phyloP scores from a whole-genome alignment of 495 filamentous ascomycete genomes.

The Penicilliopsis zonata region DNA sequence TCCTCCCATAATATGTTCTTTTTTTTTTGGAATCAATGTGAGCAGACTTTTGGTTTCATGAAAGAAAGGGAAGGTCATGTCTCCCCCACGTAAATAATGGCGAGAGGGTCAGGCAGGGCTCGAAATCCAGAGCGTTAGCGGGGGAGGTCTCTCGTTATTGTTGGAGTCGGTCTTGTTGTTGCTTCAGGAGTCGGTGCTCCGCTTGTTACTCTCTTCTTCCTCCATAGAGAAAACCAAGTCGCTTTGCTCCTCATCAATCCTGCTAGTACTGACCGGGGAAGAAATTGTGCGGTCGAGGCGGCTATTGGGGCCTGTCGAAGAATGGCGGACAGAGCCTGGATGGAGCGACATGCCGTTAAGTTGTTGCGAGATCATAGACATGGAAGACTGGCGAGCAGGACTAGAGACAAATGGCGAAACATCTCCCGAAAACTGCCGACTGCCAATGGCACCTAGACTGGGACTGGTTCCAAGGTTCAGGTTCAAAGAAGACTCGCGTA shows the following conservation, averaged over 20 bases:
- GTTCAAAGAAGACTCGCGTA: constrained; percentile 69
- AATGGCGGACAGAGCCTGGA: constrained; percentile 30
- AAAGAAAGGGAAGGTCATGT: too few relatives aligned
- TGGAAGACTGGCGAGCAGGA: constrained; percentile 50
- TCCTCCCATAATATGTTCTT: too few relatives aligned
- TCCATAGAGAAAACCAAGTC: constrained; percentile 78
- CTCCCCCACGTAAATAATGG: too few relatives aligned
- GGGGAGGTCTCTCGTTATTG: constrained; percentile 9
- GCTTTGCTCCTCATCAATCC: constrained; percentile 59
- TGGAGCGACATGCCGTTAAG: constrained; percentile 38
- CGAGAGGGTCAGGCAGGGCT: constrained; percentile 8
- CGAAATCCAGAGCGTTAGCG: constrained; percentile 8
- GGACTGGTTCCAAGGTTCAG: constrained; percentile 44
- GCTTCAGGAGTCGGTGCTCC: constrained; percentile 24
- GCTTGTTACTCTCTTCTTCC: constrained; percentile 46
- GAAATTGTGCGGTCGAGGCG: constrained; percentile 33
- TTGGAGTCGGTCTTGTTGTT: constrained; percentile 9
- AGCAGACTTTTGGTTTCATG: not conserved
- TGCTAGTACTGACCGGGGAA: constrained; percentile 41
- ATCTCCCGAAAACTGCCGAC: constrained; percentile 37
- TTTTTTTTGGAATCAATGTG: not conserved
- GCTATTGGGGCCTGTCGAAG: constrained; percentile 17
- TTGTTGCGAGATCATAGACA: constrained; percentile 63
- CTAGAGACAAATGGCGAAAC: constrained; percentile 51
- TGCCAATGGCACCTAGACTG: constrained; percentile 46